These are phyloP conservation scores for Polytrichum formosum DNA, from an alignment of 225 moss, liverwort and hornwort species.

Conservation along the genomic window DNA sequence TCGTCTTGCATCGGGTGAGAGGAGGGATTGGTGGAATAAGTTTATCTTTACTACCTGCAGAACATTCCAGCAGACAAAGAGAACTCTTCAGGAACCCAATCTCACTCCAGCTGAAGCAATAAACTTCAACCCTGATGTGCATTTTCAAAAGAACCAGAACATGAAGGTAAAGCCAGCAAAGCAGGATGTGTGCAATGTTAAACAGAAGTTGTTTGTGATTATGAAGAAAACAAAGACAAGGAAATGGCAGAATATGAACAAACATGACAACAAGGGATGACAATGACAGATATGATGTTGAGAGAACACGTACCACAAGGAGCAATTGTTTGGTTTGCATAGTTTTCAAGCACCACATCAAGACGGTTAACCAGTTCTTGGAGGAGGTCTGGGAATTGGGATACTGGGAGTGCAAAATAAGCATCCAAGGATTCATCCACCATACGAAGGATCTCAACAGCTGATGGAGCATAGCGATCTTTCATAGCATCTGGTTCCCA, in stretches of 20 bases:
- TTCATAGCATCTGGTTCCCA: constrained; percentile 77
- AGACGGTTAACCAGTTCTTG: constrained; percentile 64
- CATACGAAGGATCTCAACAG: constrained; percentile 77
- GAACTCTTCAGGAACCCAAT: too few relatives aligned
- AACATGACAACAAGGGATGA: not conserved
- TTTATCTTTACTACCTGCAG: constrained; percentile 38
- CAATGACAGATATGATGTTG: not conserved
- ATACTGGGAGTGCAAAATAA: constrained; percentile 80
- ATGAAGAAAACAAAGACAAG: not conserved
- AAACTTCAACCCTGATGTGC: too few relatives aligned
- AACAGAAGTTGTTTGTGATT: not conserved
- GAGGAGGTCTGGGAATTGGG: constrained; percentile 60
- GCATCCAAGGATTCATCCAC: constrained; percentile 80
- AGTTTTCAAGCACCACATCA: constrained; percentile 52
- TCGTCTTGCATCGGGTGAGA: constrained; percentile 50
- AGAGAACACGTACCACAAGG: constrained; percentile 55
- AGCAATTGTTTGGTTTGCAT: constrained; percentile 56
- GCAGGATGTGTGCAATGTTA: too few relatives aligned
- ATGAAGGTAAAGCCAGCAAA: too few relatives aligned
- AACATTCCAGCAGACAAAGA: not conserved
- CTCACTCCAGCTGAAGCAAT: too few relatives aligned
- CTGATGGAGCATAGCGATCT: constrained; percentile 78
- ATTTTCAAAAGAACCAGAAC: too few relatives aligned
- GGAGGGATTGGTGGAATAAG: constrained; percentile 51
- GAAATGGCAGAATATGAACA: not conserved